Conservation (phyloP, 2,329 filamentous ascomycete species). For the Anisogramma anomala region DNA sequence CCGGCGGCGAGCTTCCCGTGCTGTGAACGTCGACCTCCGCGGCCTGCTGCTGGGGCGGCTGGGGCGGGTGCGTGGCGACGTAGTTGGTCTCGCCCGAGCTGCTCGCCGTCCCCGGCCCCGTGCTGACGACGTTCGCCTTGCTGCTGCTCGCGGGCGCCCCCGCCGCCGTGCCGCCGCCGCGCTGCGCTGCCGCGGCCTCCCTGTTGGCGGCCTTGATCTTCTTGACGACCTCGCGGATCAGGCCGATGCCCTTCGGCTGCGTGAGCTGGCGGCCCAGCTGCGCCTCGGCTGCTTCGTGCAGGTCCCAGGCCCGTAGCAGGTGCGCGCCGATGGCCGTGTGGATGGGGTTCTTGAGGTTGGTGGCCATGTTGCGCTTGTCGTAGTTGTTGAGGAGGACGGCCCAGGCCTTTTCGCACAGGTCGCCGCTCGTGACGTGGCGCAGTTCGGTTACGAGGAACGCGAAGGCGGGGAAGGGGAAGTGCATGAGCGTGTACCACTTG, state of each 20-base stretch:
- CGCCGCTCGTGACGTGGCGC: slow-evolving; percentile 38
- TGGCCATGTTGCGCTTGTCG: slow-evolving; percentile 37
- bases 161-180: slow-evolving; percentile 6
- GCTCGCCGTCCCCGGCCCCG: not conserved
- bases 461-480: slow-evolving; percentile 51
- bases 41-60: not conserved
- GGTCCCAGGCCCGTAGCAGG: slow-evolving; percentile 53
- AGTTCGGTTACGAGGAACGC: slow-evolving; percentile 48
- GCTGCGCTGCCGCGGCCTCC: slow-evolving; percentile 5
- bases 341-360: slow-evolving; percentile 42
- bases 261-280: slow-evolving; percentile 31
- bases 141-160: slow-evolving; percentile 9
- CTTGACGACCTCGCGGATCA: slow-evolving; percentile 32
- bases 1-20: slow-evolving; percentile 10
- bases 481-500: slow-evolving; percentile 46
- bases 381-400: slow-evolving; percentile 44
- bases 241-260: slow-evolving; percentile 35
- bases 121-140: slow-evolving; percentile 7
- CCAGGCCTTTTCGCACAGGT: slow-evolving; percentile 48
- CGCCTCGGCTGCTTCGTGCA: slow-evolving; percentile 36
- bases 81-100: slow-evolving; percentile 2
- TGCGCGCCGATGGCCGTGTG: slow-evolving; percentile 45
- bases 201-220: slow-evolving; percentile 15
- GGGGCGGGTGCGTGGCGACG: not conserved
- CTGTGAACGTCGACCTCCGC: slow-evolving; percentile 11